These are phyloP conservation scores for Huntiella decipiens DNA, from an alignment of 2,329 filamentous ascomycete genomes.

Conservation along the genomic window DNA sequence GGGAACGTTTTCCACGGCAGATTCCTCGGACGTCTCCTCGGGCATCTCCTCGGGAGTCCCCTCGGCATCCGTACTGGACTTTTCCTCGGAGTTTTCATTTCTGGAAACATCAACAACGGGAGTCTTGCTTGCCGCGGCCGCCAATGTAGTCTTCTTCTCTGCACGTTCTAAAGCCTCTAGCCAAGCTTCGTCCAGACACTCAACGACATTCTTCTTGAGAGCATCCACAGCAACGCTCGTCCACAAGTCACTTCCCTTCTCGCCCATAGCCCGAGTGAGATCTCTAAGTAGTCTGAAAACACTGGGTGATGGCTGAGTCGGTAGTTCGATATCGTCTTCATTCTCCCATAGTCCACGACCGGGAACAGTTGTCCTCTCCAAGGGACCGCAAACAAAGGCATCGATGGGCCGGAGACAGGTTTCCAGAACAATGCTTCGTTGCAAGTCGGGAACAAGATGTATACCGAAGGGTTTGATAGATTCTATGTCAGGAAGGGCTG, in stretches of 20 bases:
- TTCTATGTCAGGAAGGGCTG: slow-evolving; percentile 37
- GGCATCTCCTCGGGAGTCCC: slow-evolving; percentile 11
- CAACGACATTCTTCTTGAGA: slow-evolving; percentile 40
- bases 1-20: background rate
- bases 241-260: slow-evolving; percentile 63
- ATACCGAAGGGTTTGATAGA: slow-evolving; percentile 37
- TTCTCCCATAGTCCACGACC: slow-evolving; percentile 67
- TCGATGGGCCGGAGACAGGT: slow-evolving; percentile 32
- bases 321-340: slow-evolving; percentile 40
- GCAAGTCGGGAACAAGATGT: slow-evolving; percentile 42
- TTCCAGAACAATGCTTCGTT: slow-evolving; percentile 37
- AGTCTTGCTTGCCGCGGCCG: slow-evolving; percentile 3
- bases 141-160: slow-evolving; percentile 9
- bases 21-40: slow-evolving; percentile 5
- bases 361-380: slow-evolving; percentile 30
- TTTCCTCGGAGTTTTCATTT: background rate
- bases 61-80: background rate
- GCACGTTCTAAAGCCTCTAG: slow-evolving; percentile 21
- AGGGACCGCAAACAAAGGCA: slow-evolving; percentile 23
- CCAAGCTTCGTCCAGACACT: slow-evolving; percentile 32
- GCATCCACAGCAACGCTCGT: slow-evolving; percentile 43
- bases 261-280: slow-evolving; percentile 47
- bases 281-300: slow-evolving; percentile 53
- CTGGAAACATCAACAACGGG: background rate
- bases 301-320: slow-evolving; percentile 57